Base-by-base conservation (phyloP, 768 basidiomycete genomes). In the Boletus rex-veris region DNA sequence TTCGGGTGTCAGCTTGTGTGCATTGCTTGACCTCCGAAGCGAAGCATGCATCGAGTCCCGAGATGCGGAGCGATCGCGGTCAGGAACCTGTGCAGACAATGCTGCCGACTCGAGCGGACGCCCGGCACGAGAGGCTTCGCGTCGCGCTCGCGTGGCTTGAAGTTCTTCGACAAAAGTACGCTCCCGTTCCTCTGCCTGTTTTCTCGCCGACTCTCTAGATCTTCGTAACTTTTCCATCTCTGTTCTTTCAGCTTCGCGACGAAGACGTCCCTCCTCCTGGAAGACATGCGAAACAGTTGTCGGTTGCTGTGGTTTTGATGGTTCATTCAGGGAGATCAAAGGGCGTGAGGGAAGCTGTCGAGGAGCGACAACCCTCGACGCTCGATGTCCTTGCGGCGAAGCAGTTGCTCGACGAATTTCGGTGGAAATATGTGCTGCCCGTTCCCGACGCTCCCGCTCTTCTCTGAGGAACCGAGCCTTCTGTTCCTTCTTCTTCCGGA, bases 401-500 rank as follows among this genome's bases (percentile, higher is more conserved):
- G 33, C 48, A 19, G 42, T 50, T 28, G 33, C 58, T 42, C 66
- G 71, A 28, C 64, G 69, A 46, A 68, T 63, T 58, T 80, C 80
- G 26, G 30, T 4, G 26, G 55, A 4, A 56, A 31, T 47, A 55
- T 60, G 63, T 51, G 57, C 47, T 33, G 75, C 79, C 45, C 73
- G 69, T 36, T 72, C 71, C 28, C 85, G 78, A 50, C 75, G 76
- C 57, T 81, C 75, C 57, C 80, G 79, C 60, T 87, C 81, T 66
- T 77, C 77, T 42, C 75, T 78, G 61, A 89, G 73, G 60, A 88
- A 86, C 41, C 70, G 78, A 41, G 83, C 84, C 73, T 86, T 86
- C 70, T 87, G 82, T 68, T 85, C 86, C 41, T 84, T 83, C 61
- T 81, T 82, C 75, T 84, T 85, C 73, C 83, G 85, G 67, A 80